Base-by-base conservation (phyloP, 805 yeast genomes). In the Saccharomycopsis sp. region DNA sequence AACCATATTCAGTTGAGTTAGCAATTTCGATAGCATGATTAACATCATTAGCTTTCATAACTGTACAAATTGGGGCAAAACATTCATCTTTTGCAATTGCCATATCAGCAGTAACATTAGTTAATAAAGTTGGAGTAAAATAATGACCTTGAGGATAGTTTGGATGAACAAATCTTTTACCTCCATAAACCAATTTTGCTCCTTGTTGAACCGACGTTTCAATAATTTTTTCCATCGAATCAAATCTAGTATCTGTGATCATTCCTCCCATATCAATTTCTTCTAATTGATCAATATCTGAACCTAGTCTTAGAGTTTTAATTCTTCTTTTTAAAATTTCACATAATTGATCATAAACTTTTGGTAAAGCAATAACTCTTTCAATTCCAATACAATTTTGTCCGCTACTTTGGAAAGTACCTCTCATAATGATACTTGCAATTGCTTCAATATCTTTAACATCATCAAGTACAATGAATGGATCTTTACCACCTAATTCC, bases 381-480 rank as follows among this genome's bases (percentile, higher is more conserved):
- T 92, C 99, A 40, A 92, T 83, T 29, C 99, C 97, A 53, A 92
- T 92, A 63, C 99, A 92, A 57, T 92, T 92, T 62, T 92, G 99
- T 10, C 99, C 99, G 0, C 95, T 83, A 40, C 95, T 82, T 62
- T 92, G 99, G 65, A 89, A 92, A 1, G 95, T 80, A 27, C 98
- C 99, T 54, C 99, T 71, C 80, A 92, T 71, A 30, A 92, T 70
- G 20, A 87, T 76, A 13, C 95, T 84, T 0, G 95, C 78, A 31
- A 80, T 62, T 3, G 69, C 61, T 6, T 67, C 59, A 31, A 72
- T 49, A 3, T 78, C 75, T 47, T 73, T 64, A 30, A 74, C 80
- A 50, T 85, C 92, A 53, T 89, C 96, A 49, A 92, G 69, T 3
- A 88, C 86, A 38, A 92, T 69, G 17, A 86, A 74, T 0, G 96